A percentile compares a stretch with the other conserved stretches of the same genome.
These are phyloP conservation scores for Rhizoclosmatium globosum DNA, from an alignment of 192 early-diverging fungal species.

Conservation along the genomic window DNA sequence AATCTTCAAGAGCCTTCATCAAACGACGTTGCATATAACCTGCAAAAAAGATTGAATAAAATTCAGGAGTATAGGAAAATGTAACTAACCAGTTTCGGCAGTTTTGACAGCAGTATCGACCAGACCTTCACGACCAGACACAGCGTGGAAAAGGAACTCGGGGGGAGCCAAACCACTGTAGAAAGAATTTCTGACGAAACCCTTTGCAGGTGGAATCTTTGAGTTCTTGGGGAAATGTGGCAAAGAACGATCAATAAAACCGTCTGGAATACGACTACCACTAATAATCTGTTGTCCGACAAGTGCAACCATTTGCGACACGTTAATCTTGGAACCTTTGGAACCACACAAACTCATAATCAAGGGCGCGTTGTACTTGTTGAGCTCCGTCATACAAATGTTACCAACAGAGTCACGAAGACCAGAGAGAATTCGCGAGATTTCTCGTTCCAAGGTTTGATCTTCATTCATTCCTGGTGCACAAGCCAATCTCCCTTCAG, in stretches of 20 bases:
- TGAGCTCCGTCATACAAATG: slow-evolving; percentile 91
- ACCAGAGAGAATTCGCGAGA: slow-evolving; percentile 87
- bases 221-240: slow-evolving; percentile 97
- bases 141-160: slow-evolving; percentile 99
- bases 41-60: slow-evolving; percentile 83
- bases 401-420: slow-evolving; percentile 94
- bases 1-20: slow-evolving; percentile 87
- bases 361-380: slow-evolving; percentile 93
- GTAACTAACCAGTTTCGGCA: slow-evolving; percentile 92
- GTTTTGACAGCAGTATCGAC: slow-evolving; percentile 99
- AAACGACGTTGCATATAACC: slow-evolving; percentile 31
- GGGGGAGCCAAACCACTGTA: slow-evolving; percentile 94
- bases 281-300: slow-evolving; percentile 99
- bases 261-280: slow-evolving; percentile 93
- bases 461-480: slow-evolving; percentile 88
- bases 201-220: slow-evolving; percentile 91
- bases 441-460: slow-evolving; percentile 84
- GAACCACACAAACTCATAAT: slow-evolving; percentile 99
- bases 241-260: slow-evolving; percentile 95
- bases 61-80: slow-evolving; percentile 77
- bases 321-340: slow-evolving; percentile 97
- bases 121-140: slow-evolving; percentile 99
- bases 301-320: slow-evolving; percentile 99
- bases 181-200: slow-evolving; percentile 98
- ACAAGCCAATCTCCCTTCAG: slow-evolving; percentile 77